These are phyloP conservation scores for Bonnemaisonia californica DNA, from an alignment of 31 red algal genomes.

Conservation along the genomic window DNA sequence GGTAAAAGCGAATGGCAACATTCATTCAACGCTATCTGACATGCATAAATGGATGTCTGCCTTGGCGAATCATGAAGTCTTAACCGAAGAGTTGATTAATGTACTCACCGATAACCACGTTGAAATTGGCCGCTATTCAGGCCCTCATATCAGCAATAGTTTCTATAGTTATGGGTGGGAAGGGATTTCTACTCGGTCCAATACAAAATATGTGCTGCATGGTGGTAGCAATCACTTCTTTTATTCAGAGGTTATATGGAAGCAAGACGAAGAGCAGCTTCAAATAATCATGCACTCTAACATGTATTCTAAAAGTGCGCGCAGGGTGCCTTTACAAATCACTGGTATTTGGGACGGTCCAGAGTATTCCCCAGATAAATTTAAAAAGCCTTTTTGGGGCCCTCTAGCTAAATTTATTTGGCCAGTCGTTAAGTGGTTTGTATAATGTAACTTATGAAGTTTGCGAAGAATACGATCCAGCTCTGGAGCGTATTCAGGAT, in stretches of 20 bases:
- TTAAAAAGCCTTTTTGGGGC: no score
- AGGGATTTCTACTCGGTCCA: not conserved
- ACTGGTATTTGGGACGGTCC: no score
- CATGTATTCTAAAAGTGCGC: no score
- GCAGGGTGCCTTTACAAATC: no score
- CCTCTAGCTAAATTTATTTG: no score
- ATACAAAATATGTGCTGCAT: not conserved
- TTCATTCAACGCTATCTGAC: not conserved
- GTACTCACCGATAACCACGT: not conserved
- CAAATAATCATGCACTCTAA: no score
- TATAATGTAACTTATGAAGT: no score
- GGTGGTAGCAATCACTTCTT: not conserved
- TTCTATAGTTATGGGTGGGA: conserved; percentile 4
- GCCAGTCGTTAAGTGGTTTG: no score
- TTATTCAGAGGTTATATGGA: not conserved
- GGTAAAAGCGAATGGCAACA: not conserved
- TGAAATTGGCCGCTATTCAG: not conserved
- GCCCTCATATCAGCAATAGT: no score
- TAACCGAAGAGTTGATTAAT: not conserved
- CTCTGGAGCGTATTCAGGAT: no score
- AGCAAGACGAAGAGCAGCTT: not conserved
- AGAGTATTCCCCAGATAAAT: no score
- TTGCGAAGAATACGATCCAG: no score
- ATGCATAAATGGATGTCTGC: not conserved
- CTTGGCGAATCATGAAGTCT: not conserved